These are phyloP conservation scores for Crinitomyces ghanaensis DNA, from an alignment of 805 yeast species.

Conservation along the genomic window DNA sequence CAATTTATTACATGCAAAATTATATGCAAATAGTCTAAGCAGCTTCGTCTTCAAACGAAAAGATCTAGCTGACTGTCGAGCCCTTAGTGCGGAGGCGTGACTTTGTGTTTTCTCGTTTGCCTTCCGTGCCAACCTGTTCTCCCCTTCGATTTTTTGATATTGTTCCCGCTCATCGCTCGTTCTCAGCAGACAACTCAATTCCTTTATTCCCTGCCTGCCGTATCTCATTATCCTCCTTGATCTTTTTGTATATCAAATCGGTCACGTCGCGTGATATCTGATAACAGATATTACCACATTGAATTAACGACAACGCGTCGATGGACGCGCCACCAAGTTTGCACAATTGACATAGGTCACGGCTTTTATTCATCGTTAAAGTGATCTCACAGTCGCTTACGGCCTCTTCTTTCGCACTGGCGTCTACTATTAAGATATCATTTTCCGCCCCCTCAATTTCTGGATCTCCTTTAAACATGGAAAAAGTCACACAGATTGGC, in stretches of 20 bases:
- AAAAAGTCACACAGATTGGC: slow-evolving; percentile 81
- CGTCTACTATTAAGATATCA: slow-evolving; percentile 44
- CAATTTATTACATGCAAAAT: too few relatives aligned
- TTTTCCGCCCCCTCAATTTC: slow-evolving; percentile 36
- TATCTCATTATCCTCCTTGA: slow-evolving; percentile 42
- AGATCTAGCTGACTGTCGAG: too few relatives aligned
- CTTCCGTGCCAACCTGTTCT: too few relatives aligned
- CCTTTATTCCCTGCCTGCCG: slow-evolving; percentile 34
- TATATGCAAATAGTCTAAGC: too few relatives aligned
- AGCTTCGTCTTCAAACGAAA: too few relatives aligned
- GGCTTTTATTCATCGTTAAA: slow-evolving; percentile 76
- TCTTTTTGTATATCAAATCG: slow-evolving; percentile 42
- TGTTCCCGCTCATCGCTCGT: too few relatives aligned
- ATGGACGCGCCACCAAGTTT: slow-evolving; percentile 87
- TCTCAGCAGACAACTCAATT: slow-evolving; percentile 21
- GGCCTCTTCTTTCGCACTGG: slow-evolving; percentile 64
- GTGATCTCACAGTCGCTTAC: slow-evolving; percentile 71
- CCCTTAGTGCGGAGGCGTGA: too few relatives aligned
- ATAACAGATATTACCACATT: slow-evolving; percentile 58
- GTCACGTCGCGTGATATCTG: slow-evolving; percentile 53
- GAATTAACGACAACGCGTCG: slow-evolving; percentile 56
- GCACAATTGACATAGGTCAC: slow-evolving; percentile 80
- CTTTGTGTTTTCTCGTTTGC: too few relatives aligned
- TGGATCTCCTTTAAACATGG: slow-evolving; percentile 53
- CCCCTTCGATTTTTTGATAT: too few relatives aligned